Percentiles rank a stretch among this genome's conserved stretches.
Evolutionary conservation across 2,329 filamentous ascomycete genomes (phyloP).

Genomic region (Teratosphaeria pseudoeucalypti): DNA sequence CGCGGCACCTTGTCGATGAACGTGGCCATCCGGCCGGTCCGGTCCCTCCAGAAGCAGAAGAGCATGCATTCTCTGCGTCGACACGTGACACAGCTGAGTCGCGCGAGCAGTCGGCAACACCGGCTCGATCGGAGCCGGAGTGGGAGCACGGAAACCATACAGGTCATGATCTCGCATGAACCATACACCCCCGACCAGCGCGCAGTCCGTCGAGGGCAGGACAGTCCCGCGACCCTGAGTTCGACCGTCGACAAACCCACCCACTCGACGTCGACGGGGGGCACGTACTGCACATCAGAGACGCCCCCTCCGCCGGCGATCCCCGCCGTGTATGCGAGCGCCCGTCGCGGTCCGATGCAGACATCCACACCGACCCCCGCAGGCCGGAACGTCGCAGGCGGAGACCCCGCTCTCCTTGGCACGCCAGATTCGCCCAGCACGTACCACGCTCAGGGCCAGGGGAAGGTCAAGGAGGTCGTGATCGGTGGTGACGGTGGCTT

Average conservation of each 20-base stretch:
- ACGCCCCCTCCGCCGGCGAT: background rate
- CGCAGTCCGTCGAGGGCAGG: background rate
- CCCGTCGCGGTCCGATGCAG: conserved; percentile 4
- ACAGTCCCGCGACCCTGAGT: background rate
- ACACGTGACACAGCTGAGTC: conserved; percentile 10
- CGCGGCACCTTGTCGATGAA: conserved; percentile 23
- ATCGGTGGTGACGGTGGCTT: conserved; percentile 1
- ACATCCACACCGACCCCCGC: conserved; percentile 5
- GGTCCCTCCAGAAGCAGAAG: conserved; percentile 21
- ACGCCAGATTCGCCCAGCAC: conserved; percentile 9
- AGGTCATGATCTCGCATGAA: conserved; percentile 10
- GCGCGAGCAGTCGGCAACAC: conserved; percentile 4
- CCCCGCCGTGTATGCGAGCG: conserved; percentile 1
- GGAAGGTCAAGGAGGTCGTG: background rate
- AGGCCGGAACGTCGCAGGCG: background rate
- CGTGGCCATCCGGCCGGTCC: conserved; percentile 18
- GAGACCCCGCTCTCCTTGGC: conserved; percentile 3
- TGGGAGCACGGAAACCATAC: conserved; percentile 34
- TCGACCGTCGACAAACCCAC: conserved; percentile 3
- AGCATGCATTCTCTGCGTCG: conserved; percentile 23
- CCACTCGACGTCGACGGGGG: conserved; percentile 1
- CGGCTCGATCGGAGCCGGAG: conserved; percentile 15
- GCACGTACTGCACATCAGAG: background rate
- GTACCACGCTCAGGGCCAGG: background rate
- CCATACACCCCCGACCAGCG: conserved; percentile 10